These are phyloP conservation scores for Umbilicus rupestris DNA, from an alignment of 164 flowering plant species.

Conservation along the genomic window DNA sequence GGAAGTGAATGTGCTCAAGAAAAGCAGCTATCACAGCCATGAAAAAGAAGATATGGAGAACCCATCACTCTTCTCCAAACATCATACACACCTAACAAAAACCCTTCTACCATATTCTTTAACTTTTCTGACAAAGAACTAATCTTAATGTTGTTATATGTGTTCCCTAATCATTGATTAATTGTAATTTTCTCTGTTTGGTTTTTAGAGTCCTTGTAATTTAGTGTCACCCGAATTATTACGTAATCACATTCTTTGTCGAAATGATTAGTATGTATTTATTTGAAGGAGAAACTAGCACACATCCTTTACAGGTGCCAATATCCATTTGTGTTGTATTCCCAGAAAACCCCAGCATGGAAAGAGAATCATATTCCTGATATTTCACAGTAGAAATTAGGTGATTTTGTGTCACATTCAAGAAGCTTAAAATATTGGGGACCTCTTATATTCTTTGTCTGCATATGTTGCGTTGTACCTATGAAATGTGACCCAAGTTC, in stretches of 20 bases:
- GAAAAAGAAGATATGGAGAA: conserved; percentile 14
- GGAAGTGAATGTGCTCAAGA: conserved; percentile 17
- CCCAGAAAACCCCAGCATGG: neutral
- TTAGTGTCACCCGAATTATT: too few species aligned
- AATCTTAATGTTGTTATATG: too few species aligned
- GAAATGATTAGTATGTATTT: too few species aligned
- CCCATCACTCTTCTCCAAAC: conserved; percentile 50
- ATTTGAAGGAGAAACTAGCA: too few species aligned
- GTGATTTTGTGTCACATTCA: conserved; percentile 2
- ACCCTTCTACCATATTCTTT: neutral
- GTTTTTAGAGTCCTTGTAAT: neutral
- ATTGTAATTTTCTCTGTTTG: neutral
- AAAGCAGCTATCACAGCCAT: neutral
- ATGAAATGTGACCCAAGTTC: conserved; percentile 1
- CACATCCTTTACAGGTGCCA: too few species aligned
- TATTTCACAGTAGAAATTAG: neutral
- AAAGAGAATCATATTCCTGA: neutral
- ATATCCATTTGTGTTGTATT: neutral
- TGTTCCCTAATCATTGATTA: neutral
- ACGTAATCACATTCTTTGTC: too few species aligned
- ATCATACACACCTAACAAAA: conserved; percentile 4
- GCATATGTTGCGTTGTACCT: conserved; percentile 6
- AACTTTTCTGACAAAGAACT: neutral
- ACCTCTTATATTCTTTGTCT: conserved; percentile 5
- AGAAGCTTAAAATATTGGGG: neutral